These are phyloP conservation scores for Paraphoma sp. DNA, from an alignment of 2,329 filamentous ascomycete genomes.

Conservation along the genomic window DNA sequence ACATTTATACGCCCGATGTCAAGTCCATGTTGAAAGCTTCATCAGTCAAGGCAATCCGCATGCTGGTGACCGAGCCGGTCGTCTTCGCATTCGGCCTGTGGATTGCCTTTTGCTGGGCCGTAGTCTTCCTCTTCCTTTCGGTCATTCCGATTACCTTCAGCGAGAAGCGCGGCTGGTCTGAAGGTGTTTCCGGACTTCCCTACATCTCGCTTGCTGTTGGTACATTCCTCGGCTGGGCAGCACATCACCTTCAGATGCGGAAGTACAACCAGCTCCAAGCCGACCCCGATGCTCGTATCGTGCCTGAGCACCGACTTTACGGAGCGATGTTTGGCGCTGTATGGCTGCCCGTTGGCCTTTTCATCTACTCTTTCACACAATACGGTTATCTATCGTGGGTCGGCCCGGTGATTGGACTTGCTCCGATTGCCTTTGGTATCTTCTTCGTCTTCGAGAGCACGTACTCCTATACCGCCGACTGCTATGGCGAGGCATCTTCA, in stretches of 20 bases:
- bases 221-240: slow-evolving; percentile 56
- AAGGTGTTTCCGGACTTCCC: slow-evolving; percentile 58
- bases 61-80: slow-evolving; percentile 58
- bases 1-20: slow-evolving; percentile 58
- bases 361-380: slow-evolving; percentile 62
- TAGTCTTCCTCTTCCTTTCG: slow-evolving; percentile 61
- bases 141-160: slow-evolving; percentile 47
- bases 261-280: slow-evolving; percentile 55
- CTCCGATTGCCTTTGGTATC: slow-evolving; percentile 60
- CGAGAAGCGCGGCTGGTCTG: slow-evolving; percentile 60
- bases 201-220: slow-evolving; percentile 60
- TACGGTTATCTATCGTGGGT: slow-evolving; percentile 59
- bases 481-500: slow-evolving; percentile 56
- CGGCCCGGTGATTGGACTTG: slow-evolving; percentile 57
- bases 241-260: slow-evolving; percentile 59
- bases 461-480: slow-evolving; percentile 61
- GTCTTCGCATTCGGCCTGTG: slow-evolving; percentile 60
- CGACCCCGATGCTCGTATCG: slow-evolving; percentile 45
- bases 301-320: slow-evolving; percentile 43
- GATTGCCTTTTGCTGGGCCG: slow-evolving; percentile 62
- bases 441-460: slow-evolving; percentile 58
- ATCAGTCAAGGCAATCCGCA: slow-evolving; percentile 60
- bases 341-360: slow-evolving; percentile 40
- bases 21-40: slow-evolving; percentile 56
- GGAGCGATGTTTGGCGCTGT: slow-evolving; percentile 41